Percentiles rank a stretch among this genome's conserved stretches.
Evolutionary conservation across 2,329 filamentous ascomycete genomes (phyloP).

Genomic region (Karstenula rhodostoma): DNA sequence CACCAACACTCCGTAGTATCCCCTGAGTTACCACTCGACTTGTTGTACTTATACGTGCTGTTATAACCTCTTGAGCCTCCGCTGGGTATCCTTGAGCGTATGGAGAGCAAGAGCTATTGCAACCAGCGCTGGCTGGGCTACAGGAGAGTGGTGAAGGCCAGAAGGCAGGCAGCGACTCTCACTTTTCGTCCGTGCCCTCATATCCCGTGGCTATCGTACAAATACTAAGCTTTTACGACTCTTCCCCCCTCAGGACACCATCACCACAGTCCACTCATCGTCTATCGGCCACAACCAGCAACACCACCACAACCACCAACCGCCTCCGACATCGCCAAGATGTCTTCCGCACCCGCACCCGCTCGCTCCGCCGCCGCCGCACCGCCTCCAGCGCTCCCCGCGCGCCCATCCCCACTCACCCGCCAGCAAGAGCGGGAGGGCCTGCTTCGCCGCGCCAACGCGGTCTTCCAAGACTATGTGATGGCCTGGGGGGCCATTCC

Average conservation of each 20-base stretch:
- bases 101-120: neutral
- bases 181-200: slow-evolving; percentile 5
- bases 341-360: no score
- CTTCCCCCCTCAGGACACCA: neutral
- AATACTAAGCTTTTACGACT: neutral
- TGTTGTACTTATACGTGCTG: neutral
- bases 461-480: neutral
- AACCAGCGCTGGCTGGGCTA: neutral
- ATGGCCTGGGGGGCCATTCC: neutral
- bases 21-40: neutral
- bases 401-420: neutral
- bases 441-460: neutral
- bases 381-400: neutral
- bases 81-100: neutral
- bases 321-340: no score
- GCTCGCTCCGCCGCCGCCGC: neutral
- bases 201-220: neutral
- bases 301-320: neutral
- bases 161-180: neutral
- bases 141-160: neutral
- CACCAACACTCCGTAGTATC: no score
- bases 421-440: neutral
- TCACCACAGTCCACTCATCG: neutral
- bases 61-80: neutral
- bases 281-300: neutral